Conservation (phyloP, 352 stramenopile genomes). For the Thraustochytrium sp. region DNA sequence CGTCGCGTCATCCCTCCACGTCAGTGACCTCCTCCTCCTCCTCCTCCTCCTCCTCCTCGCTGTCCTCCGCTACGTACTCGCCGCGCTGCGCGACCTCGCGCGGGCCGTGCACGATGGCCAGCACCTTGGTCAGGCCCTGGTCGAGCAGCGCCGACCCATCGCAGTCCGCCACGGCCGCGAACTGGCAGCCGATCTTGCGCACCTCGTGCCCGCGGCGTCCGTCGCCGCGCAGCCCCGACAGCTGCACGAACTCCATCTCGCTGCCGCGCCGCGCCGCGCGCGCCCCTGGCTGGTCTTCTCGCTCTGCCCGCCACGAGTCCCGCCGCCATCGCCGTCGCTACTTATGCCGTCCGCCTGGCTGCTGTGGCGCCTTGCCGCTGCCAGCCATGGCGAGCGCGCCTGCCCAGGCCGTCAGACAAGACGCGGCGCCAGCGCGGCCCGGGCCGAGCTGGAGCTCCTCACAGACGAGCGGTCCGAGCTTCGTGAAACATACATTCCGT, state of each 20-base stretch:
- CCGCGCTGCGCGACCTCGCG: conserved; percentile 63
- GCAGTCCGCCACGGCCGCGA: conserved; percentile 72
- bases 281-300: too few species aligned
- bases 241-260: conserved; percentile 10
- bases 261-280: not conserved
- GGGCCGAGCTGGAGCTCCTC: too few species aligned
- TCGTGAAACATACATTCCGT: too few species aligned
- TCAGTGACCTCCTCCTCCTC: conserved; percentile 77
- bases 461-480: too few species aligned
- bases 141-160: conserved; percentile 77
- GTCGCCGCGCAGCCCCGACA: conserved; percentile 62
- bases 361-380: too few species aligned
- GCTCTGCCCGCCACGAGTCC: too few species aligned
- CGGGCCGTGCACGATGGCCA: conserved; percentile 75
- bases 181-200: conserved; percentile 67
- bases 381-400: too few species aligned
- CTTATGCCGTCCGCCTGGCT: too few species aligned
- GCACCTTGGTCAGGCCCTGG: conserved; percentile 78
- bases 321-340: too few species aligned
- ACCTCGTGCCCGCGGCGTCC: conserved; percentile 71
- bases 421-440: too few species aligned
- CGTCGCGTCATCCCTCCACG: conserved; percentile 70
- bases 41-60: conserved; percentile 69
- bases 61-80: conserved; percentile 50
- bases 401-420: too few species aligned